A percentile compares a stretch with the other conserved stretches of the same genome.
These are phyloP conservation scores for Solanum infundibuliforme DNA, from an alignment of 257 asterid species.

Conservation along the genomic window DNA sequence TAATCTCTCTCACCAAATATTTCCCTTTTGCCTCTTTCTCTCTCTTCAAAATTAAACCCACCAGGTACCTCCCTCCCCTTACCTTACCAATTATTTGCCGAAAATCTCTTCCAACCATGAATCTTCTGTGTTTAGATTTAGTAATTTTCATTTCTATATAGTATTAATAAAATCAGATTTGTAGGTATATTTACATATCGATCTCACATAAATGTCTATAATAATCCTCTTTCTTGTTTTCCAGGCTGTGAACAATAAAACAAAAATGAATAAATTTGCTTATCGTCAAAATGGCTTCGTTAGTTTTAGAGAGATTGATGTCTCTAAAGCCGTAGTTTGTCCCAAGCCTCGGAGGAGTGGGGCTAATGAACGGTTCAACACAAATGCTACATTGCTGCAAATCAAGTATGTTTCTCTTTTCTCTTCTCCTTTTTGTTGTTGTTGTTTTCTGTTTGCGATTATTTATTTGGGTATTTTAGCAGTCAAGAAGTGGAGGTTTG, in stretches of 20 bases:
- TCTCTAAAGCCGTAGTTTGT: slow-evolving; percentile 26
- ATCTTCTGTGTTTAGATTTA: neutral
- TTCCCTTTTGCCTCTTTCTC: neutral
- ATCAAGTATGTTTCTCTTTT: slow-evolving; percentile 9
- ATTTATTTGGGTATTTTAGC: neutral
- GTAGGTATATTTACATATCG: neutral
- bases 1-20: neutral
- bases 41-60: neutral
- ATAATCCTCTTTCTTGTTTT: neutral
- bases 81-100: neutral
- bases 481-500: slow-evolving; percentile 25
- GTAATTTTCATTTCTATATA: neutral
- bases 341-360: slow-evolving; percentile 33
- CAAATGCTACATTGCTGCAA: slow-evolving; percentile 6
- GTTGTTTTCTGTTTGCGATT: neutral
- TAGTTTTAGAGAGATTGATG: neutral
- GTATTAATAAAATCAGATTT: neutral
- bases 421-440: neutral
- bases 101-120: neutral
- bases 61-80: neutral
- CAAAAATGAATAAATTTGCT: neutral
- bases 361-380: neutral
- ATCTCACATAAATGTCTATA: neutral
- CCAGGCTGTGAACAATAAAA: neutral
- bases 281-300: neutral